These are phyloP conservation scores for Phaeosphaeria sp. DNA, from an alignment of 2,329 filamentous ascomycete genomes.

Conservation along the genomic window DNA sequence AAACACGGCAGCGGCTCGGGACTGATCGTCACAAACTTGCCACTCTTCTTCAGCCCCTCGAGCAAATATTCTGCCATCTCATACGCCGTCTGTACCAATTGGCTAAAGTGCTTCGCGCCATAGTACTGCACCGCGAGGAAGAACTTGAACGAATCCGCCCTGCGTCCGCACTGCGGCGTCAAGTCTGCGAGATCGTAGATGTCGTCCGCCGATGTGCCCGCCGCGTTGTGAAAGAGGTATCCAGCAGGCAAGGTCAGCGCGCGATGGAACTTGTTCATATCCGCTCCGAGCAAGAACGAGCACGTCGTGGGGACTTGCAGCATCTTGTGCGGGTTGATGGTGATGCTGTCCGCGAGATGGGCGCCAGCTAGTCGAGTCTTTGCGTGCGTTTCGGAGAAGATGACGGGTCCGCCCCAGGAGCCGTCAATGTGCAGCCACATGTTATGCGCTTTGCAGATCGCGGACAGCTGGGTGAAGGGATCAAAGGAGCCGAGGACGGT, in stretches of 20 bases:
- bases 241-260: constrained; percentile 88
- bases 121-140: constrained; percentile 91
- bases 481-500: constrained; percentile 93
- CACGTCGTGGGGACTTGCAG: constrained; percentile 89
- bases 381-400: constrained; percentile 69
- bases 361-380: constrained; percentile 70
- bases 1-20: constrained; percentile 78
- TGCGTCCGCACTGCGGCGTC: constrained; percentile 89
- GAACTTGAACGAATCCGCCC: constrained; percentile 85
- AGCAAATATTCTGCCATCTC: constrained; percentile 74
- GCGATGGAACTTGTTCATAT: constrained; percentile 76
- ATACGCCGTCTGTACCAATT: constrained; percentile 71
- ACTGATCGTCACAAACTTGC: constrained; percentile 74
- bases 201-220: constrained; percentile 46
- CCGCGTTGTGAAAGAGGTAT: constrained; percentile 64
- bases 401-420: constrained; percentile 85
- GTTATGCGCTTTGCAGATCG: constrained; percentile 72
- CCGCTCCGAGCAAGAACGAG: constrained; percentile 81
- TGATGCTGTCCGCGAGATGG: constrained; percentile 79
- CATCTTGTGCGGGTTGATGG: constrained; percentile 98
- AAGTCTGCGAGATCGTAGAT: constrained; percentile 91
- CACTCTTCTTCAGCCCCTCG: constrained; percentile 59
- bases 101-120: constrained; percentile 74
- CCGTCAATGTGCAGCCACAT: constrained; percentile 95
- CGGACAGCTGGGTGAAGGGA: constrained; percentile 72